These are phyloP conservation scores for Cenococcum geophilum DNA, from an alignment of 495 filamentous ascomycete genomes.

Conservation along the genomic window DNA sequence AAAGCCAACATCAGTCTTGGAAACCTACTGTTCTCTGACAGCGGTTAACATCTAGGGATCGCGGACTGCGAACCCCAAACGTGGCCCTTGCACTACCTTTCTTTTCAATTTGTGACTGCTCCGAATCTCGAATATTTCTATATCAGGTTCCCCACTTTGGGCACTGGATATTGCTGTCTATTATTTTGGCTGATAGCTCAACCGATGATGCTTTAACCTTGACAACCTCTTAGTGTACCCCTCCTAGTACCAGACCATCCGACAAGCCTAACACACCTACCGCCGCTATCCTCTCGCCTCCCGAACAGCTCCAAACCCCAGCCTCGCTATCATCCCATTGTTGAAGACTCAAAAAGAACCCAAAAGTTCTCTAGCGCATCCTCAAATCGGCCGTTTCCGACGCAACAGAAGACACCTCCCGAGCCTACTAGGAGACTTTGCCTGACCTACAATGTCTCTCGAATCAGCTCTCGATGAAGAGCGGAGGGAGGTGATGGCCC, in stretches of 20 bases:
- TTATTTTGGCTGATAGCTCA: background rate
- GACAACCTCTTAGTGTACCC: slow-evolving; percentile 9
- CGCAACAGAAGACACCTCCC: background rate
- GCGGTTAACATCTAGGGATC: slow-evolving; percentile 19
- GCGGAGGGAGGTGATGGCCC: slow-evolving; percentile 59
- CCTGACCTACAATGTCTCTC: slow-evolving; percentile 47
- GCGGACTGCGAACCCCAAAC: background rate
- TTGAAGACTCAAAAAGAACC: background rate
- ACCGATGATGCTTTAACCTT: slow-evolving; percentile 19
- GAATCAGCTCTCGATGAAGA: slow-evolving; percentile 69
- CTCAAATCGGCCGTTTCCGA: background rate
- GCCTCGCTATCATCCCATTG: background rate
- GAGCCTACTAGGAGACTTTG: background rate
- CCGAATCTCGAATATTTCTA: slow-evolving; percentile 3
- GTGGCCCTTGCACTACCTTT: slow-evolving; percentile 5
- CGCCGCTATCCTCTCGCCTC: background rate
- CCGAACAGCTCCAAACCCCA: background rate
- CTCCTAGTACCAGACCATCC: slow-evolving; percentile 8
- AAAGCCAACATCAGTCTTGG: slow-evolving; percentile 19
- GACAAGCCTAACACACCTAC: background rate
- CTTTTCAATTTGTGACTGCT: slow-evolving; percentile 10
- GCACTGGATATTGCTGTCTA: background rate
- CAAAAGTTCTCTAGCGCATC: background rate
- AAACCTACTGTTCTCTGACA: slow-evolving; percentile 29
- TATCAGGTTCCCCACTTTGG: background rate